phyloP scores from a whole-genome alignment of 495 filamentous ascomycete genomes.

The Aspergillus cavernicola region DNA sequence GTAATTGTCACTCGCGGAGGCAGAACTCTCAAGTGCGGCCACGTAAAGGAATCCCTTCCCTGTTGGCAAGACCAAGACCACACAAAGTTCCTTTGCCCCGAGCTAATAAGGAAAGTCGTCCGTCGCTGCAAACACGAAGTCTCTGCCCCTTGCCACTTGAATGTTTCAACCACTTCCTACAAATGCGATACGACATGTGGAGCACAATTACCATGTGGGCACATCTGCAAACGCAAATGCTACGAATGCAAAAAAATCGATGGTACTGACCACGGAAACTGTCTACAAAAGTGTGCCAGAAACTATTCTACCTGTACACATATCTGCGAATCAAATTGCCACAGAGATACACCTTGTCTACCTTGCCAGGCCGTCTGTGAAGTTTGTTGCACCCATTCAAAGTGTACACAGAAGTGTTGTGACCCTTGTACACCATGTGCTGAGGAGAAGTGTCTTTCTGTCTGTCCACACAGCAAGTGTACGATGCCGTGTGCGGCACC shows the following conservation, averaged over 20 bases:
- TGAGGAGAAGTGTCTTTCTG: conserved; percentile 52
- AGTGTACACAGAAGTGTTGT: conserved; percentile 54
- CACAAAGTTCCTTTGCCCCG: conserved; percentile 31
- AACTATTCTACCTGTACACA: conserved; percentile 57
- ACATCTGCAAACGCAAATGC: conserved; percentile 55
- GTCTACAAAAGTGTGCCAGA: conserved; percentile 50
- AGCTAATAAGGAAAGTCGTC: conserved; percentile 39
- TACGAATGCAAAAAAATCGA: conserved; percentile 39
- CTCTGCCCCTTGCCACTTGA: conserved; percentile 45
- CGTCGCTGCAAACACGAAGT: conserved; percentile 54
- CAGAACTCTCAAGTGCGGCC: conserved; percentile 57
- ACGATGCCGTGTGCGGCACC: conserved; percentile 63
- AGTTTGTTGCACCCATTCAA: conserved; percentile 58
- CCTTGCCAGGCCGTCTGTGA: conserved; percentile 57
- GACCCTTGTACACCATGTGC: conserved; percentile 68
- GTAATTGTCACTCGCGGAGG: conserved; percentile 33
- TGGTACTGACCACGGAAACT: conserved; percentile 44
- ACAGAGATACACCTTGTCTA: conserved; percentile 47
- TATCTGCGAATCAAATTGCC: conserved; percentile 50
- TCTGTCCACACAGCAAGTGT: conserved; percentile 56
- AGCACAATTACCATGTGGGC: conserved; percentile 52
- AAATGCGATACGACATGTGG: conserved; percentile 48
- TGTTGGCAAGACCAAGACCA: conserved; percentile 52
- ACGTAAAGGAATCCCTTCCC: conserved; percentile 37
- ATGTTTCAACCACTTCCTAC: conserved; percentile 43